Evolutionary conservation across 192 early-diverging fungal genomes (phyloP), one percentile per base, ranked within the genome.

Genomic region (Entomortierella parvispora): DNA sequence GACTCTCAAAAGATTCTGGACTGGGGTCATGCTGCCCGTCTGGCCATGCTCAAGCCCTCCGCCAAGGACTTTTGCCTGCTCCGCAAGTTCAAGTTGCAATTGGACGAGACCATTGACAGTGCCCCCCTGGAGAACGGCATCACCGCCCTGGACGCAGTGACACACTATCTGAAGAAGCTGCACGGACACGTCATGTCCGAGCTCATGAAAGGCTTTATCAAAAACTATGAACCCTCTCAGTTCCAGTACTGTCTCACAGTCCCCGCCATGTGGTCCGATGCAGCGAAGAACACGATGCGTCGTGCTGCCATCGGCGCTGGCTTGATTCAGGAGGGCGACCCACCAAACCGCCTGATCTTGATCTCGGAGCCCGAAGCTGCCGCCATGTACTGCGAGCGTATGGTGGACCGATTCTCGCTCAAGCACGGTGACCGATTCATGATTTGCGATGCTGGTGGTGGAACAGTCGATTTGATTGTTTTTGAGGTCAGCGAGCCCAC

Each of bases 351-450:
- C 3, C 43, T 86, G 34, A 84, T 84, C 69, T 58, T 84, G 9
- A 84, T 82, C 44, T 81, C 83, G 6, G 80, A 83, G 55, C 84
- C 86, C 11, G 86, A 87, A 54, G 86, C 86, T 20, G 86, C 81
- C 9, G 86, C 86, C 31, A 65, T 87, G 44, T 87, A 87, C 62
- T 82, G 84, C 25, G 84, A 85, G 70, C 68, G 83, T 29, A 84
- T 81, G 69, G 80, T 81, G 11, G 79, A 85, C 52, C 62, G 70
- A 15, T 72, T 72, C 48, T 72, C 70, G 25, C 68, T 84, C 46
- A 58, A 65, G 25, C 71, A 81, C 52, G 68, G 68, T 4, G 71
- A 84, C 40, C 62, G 59, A 32, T 81, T 86, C 44, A 81, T 86
- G 78, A 80, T 83, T 43, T 68, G 75, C n/a, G 82, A 83, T 80